Evolutionary conservation across 257 asterid species (phyloP), one percentile per base, ranked within the genome.

Genomic region (Fraxinus quadrangulata): DNA sequence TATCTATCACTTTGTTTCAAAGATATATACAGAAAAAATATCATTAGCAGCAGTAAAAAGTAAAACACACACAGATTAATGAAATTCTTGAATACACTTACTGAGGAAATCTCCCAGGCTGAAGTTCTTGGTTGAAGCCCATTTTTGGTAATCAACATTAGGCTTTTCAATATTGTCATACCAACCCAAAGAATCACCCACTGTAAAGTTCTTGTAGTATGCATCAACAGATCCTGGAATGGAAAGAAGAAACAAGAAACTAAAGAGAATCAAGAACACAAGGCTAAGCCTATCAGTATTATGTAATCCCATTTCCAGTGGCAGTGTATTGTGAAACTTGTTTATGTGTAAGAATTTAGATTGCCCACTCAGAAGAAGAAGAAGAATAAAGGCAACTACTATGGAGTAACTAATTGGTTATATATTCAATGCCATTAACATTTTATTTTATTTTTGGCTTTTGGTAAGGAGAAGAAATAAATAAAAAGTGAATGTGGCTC

Each of bases 41-140:
- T 16, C 59, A 16, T 21, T n/a, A 49, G 59, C 39, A 34, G 39
- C 14, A 49, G 59, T 16, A 70, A 11, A 17, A n/a, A 30, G 31
- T 30, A 30, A 30, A 30, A 30, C 31, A 40, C 12, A 33, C 47
- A 54, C 17, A 23, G 2, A n/a, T n/a, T n/a, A 61, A 11, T 3
- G 65, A 5, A n/a, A 54, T n/a, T 54, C 23, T n/a, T 54, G 7
- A 21, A 14, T 0, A 45, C 13, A 77, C 94, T 77, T 84, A 94
- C 97, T 86, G 82, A 94, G 97, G 81, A 90, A 94, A 84, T 94
- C 98, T 8, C 98, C 98, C 39, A 94, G 97, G 83, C 83, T 75
- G 89, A 94, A 92, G 67, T 37, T 87, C 63, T 90, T 85, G 54
- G 24, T 67, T 69, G 90, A 74, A 39, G 83, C 84, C 98, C 98